A percentile compares a stretch with the other conserved stretches of the same genome.
Evolutionary conservation across 352 stramenopile species (phyloP).

Genomic region (Lagenidium sp.): DNA sequence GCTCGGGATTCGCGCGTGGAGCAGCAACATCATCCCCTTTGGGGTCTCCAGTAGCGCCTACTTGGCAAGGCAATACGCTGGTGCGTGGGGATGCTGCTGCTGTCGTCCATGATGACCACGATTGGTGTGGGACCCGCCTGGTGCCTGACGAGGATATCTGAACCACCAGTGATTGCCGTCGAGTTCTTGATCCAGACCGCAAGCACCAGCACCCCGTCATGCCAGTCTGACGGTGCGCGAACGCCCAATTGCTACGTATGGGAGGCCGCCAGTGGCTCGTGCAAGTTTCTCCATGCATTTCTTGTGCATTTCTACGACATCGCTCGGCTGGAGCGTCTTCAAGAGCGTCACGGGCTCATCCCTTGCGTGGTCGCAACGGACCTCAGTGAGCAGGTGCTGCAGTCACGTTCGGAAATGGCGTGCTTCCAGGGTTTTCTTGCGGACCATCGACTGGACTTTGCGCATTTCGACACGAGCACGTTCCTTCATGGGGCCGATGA

Average conservation of each 20-base stretch:
- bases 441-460: constrained; percentile 48
- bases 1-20: constrained; percentile 72
- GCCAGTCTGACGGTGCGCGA: background rate
- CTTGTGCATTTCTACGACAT: constrained; percentile 53
- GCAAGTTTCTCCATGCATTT: constrained; percentile 74
- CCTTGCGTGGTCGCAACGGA: constrained; percentile 64
- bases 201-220: no score
- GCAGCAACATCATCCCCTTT: constrained; percentile 57
- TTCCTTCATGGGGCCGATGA: constrained; percentile 21
- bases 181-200: constrained; percentile 12
- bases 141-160: no score
- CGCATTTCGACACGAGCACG: constrained; percentile 45
- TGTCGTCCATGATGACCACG: no score
- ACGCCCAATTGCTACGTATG: constrained; percentile 71
- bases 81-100: no score
- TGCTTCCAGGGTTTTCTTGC: constrained; percentile 46
- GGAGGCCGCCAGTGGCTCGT: constrained; percentile 74
- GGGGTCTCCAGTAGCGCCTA: constrained; percentile 76
- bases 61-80: constrained; percentile 52
- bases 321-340: constrained; percentile 10
- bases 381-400: constrained; percentile 63
- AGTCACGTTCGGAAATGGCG: constrained; percentile 39
- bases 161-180: constrained; percentile 9
- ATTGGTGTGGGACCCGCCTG: no score
- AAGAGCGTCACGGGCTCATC: constrained; percentile 18